Evolutionary conservation across 1,284 basidiomycete species (phyloP).

Genomic region (Lignosus rhinocerotis): DNA sequence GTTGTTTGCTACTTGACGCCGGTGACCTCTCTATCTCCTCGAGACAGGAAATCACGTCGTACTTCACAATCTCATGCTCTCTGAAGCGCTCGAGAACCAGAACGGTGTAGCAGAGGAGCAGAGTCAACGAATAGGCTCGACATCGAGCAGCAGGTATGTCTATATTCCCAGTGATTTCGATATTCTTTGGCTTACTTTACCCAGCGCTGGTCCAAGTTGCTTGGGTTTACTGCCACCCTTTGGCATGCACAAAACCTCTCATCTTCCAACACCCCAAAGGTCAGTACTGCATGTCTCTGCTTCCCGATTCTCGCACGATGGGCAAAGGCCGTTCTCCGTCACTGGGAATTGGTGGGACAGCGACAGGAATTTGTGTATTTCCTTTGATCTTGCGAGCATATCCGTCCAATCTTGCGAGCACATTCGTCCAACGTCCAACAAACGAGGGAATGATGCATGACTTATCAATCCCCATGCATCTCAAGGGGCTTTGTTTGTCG

Average conservation of each 20-base stretch:
- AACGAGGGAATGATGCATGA: too few species aligned
- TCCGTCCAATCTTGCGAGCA: too few species aligned
- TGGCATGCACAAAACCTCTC: conserved; percentile 32
- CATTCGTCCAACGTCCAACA: too few species aligned
- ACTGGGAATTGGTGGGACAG: too few species aligned
- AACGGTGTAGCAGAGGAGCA: not conserved
- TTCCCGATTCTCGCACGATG: too few species aligned
- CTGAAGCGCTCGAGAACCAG: conserved; percentile 3
- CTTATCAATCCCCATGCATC: too few species aligned
- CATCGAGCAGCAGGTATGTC: conserved; percentile 11
- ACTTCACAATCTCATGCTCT: conserved; percentile 6
- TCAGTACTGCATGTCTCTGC: conserved; percentile 26
- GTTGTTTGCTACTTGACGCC: conserved; percentile 1
- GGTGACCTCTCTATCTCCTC: not conserved
- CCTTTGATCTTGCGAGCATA: too few species aligned
- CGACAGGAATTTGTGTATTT: too few species aligned
- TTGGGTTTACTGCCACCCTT: conserved; percentile 23
- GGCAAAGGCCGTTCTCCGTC: too few species aligned
- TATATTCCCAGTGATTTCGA: not conserved
- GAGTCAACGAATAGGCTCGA: not conserved
- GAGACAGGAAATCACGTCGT: not conserved
- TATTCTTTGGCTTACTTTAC: not conserved
- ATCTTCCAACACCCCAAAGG: conserved; percentile 68
- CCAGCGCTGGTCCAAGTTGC: conserved; percentile 5
- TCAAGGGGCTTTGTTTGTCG: too few species aligned